Evolutionary conservation across 176 grass and related monocot species (phyloP).

Genomic region (Zoysia japonica): DNA sequence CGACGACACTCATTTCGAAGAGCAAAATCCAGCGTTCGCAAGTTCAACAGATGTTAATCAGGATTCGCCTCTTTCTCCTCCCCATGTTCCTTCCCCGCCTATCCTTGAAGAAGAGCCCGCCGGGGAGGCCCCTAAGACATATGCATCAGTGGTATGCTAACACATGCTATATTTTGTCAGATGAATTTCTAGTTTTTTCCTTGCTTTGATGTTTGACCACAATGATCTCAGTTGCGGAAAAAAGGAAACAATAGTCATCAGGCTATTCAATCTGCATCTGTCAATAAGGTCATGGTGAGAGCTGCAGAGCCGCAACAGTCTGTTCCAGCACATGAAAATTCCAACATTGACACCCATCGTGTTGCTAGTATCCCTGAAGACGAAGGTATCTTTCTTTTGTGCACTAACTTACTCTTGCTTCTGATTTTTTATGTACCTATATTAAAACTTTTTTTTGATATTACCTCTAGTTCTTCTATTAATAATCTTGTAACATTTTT

Average conservation of each 20-base stretch:
- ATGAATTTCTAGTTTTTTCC: conserved; percentile 7
- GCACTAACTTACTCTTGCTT: background rate
- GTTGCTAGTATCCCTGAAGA: conserved; percentile 45
- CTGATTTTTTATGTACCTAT: background rate
- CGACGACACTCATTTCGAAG: conserved; percentile 42
- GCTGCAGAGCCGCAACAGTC: conserved; percentile 34
- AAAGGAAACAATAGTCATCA: conserved; percentile 42
- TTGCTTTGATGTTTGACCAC: conserved; percentile 16
- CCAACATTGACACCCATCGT: conserved; percentile 35
- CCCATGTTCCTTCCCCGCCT: conserved; percentile 14
- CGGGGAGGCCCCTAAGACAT: conserved; percentile 58
- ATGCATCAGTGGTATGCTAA: conserved; percentile 65
- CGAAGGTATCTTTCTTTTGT: conserved; percentile 52
- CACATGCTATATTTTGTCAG: background rate
- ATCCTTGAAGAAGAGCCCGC: conserved; percentile 38
- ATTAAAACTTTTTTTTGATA: conserved; percentile 10
- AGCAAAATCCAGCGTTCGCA: conserved; percentile 23
- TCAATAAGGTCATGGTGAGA: conserved; percentile 33
- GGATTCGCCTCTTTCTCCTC: conserved; percentile 42
- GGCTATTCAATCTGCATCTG: conserved; percentile 17
- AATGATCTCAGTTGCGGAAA: conserved; percentile 52
- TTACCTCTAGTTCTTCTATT: conserved; percentile 9
- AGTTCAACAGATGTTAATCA: conserved; percentile 35
- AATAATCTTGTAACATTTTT: background rate
- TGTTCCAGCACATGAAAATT: conserved; percentile 46